Percentiles rank a stretch among this genome's conserved stretches.
Conservation (phyloP, 202 grass and related monocot species). For the Schoenoplectus triqueter region DNA sequence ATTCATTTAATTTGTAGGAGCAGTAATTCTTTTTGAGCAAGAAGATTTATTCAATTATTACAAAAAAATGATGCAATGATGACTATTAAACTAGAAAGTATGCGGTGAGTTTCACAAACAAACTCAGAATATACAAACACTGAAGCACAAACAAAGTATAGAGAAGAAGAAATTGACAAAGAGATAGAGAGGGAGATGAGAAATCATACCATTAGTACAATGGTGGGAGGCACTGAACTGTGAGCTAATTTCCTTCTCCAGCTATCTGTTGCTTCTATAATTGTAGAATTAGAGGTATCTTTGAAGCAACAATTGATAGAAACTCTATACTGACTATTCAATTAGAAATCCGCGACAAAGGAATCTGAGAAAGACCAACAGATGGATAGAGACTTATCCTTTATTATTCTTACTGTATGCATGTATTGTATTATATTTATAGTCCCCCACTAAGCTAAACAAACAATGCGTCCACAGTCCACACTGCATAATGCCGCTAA, state of each 20-base stretch:
- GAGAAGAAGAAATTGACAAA: background rate
- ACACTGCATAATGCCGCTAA: background rate
- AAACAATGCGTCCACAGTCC: background rate
- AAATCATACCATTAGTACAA: conserved; percentile 32
- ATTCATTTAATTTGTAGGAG: too few species aligned
- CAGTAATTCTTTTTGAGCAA: too few species aligned
- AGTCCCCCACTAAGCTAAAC: conserved; percentile 7
- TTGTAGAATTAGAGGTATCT: conserved; percentile 29
- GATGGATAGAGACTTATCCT: conserved; percentile 28
- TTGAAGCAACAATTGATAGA: conserved; percentile 41
- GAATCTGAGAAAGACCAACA: background rate
- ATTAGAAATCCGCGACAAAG: conserved; percentile 10
- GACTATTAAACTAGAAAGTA: too few species aligned
- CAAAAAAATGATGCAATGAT: too few species aligned
- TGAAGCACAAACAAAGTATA: background rate
- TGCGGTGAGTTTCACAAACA: too few species aligned
- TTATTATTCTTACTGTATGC: background rate
- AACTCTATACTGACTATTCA: conserved; percentile 5
- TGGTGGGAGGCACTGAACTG: background rate
- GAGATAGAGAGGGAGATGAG: background rate
- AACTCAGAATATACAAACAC: too few species aligned
- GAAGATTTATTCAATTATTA: too few species aligned
- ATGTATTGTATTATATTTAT: background rate
- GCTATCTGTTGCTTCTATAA: conserved; percentile 14
- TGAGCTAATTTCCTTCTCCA: background rate